Evolutionary conservation across 2,329 filamentous ascomycete genomes (phyloP), one percentile per base, ranked within the genome.

Genomic region (Fusarium graminum): DNA sequence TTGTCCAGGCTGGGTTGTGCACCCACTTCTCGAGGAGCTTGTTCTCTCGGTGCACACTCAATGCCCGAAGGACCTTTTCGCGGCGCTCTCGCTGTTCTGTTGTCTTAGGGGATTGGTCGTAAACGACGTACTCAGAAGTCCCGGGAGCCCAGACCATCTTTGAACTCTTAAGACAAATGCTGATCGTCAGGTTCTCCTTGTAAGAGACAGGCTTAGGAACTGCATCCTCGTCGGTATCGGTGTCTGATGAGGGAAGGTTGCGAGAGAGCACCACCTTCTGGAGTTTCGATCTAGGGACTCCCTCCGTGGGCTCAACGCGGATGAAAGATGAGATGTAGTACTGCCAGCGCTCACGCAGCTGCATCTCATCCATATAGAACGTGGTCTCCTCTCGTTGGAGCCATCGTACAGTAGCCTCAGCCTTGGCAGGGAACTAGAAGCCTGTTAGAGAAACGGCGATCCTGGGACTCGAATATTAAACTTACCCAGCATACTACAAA

Each of bases 271-370:
- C 87, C 6, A 88, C 85, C 78, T 88, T 90, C 63, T 86, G 87
- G 72, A 93, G 83, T 45, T 86, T 86, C 7, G 85, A 84, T 47
- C 89, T 83, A 8, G 85, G 81, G 4, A 95, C 85, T 14, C 92
- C 92, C 78, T 95, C 92, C 0, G 95, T 99, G 3, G 92, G 92
- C 74, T 97, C 93, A 25, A 94, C 86, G 65, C 93, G 92, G 69
- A 93, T 92, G 78, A 92, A 98, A 0, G 94, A 93, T 17, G 94
- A 94, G 57, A 97, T 92, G 76, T 99, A 99, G 80, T 96, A 97
- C 72, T 94, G 92, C 95, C 95, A 99, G 38, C 88, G 85, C 64
- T 93, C 89, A 56, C 90, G 90, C 49, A 89, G 87, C 74, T 95
- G 91, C 82, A 97, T 90, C 69, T 97, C 93, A 68, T 97, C 92